Conservation (phyloP, 805 yeast genomes). For the Candida ficus region DNA sequence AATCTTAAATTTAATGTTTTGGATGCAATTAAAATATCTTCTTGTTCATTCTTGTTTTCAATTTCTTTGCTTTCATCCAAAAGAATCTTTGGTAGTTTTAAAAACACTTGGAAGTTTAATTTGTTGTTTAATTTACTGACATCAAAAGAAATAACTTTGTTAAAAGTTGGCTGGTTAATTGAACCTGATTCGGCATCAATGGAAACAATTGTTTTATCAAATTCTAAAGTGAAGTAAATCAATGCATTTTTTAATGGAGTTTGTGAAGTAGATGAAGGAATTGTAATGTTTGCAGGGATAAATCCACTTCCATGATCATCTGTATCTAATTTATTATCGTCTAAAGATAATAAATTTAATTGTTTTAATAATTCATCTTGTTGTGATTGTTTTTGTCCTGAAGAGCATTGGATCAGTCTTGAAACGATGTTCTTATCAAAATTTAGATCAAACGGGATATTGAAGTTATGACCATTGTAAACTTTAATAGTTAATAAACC, state of each 20-base stretch:
- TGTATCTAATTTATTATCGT: constrained; percentile 22
- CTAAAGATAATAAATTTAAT: constrained; percentile 16
- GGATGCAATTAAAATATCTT: constrained; percentile 72
- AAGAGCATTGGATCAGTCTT: constrained; percentile 60
- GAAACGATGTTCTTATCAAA: constrained; percentile 58
- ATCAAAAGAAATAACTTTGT: constrained; percentile 87
- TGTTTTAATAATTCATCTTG: constrained; percentile 20
- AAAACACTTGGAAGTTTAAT: constrained; percentile 72
- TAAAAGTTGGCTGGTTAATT: constrained; percentile 73
- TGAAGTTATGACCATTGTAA: constrained; percentile 62
- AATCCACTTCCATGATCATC: constrained; percentile 6
- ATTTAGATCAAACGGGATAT: constrained; percentile 65
- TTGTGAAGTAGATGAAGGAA: constrained; percentile 43
- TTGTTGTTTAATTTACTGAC: constrained; percentile 59
- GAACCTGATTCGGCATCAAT: constrained; percentile 86
- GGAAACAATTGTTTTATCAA: constrained; percentile 88
- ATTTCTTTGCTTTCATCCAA: constrained; percentile 11
- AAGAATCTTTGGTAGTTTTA: constrained; percentile 65
- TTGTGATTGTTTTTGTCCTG: constrained; percentile 16
- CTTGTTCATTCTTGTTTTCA: constrained; percentile 5
- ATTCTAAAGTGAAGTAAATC: constrained; percentile 83
- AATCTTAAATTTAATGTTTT: constrained; percentile 57
- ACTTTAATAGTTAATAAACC: constrained; percentile 77
- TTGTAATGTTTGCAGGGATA: constrained; percentile 50
- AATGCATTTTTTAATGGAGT: constrained; percentile 49